phyloP scores from a whole-genome alignment of 768 basidiomycete species.

The Lactarius hengduanensis region DNA sequence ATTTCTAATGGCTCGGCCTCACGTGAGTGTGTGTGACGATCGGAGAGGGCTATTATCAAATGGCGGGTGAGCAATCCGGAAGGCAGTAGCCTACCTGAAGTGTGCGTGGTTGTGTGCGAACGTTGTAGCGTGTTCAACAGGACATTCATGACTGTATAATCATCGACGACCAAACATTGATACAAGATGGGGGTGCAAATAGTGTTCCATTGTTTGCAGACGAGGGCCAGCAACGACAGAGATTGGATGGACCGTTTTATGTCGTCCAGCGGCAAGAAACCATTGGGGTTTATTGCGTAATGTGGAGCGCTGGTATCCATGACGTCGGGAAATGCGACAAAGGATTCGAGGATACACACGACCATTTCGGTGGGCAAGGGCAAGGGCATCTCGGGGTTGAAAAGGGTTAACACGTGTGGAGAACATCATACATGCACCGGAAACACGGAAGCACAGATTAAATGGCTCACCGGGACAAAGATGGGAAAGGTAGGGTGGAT shows the following conservation, averaged over 20 bases:
- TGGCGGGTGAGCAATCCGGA: slow-evolving; percentile 18
- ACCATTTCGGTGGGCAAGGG: slow-evolving; percentile 14
- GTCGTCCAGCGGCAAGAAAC: slow-evolving; percentile 5
- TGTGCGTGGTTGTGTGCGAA: neutral
- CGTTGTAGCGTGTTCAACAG: slow-evolving; percentile 15
- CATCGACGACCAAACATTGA: slow-evolving; percentile 17
- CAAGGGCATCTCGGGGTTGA: slow-evolving; percentile 7
- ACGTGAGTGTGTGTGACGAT: neutral
- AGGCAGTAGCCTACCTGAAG: slow-evolving; percentile 5
- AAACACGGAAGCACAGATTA: neutral
- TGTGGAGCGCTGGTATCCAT: neutral
- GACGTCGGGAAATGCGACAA: slow-evolving; percentile 13
- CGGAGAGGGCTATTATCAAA: slow-evolving; percentile 21
- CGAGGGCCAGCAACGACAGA: slow-evolving; percentile 10
- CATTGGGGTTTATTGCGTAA: neutral
- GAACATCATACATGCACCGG: neutral
- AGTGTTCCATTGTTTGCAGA: slow-evolving; percentile 23
- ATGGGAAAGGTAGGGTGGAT: neutral
- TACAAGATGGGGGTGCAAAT: slow-evolving; percentile 19
- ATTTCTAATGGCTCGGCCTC: slow-evolving; percentile 2
- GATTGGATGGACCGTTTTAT: slow-evolving; percentile 9
- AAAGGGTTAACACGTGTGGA: slow-evolving; percentile 14
- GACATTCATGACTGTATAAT: neutral
- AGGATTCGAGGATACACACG: slow-evolving; percentile 12
- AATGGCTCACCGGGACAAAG: neutral